Conservation (phyloP, 345 rosid genomes). For the Carallia pectinifolia region DNA sequence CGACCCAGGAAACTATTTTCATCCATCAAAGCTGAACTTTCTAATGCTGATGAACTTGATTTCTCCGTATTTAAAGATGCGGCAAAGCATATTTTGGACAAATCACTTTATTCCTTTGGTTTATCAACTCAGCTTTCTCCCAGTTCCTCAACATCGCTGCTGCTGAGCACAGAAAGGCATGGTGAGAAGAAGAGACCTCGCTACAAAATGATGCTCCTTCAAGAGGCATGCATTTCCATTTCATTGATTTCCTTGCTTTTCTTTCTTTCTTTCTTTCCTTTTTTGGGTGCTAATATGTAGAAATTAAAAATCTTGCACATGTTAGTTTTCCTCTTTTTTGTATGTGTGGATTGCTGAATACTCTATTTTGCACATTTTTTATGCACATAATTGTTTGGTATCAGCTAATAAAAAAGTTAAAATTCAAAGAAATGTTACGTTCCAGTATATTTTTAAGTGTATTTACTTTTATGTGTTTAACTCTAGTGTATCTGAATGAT, state of each 20-base stretch:
- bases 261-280: background rate
- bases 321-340: too few relatives aligned
- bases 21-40: slow-evolving; percentile 52
- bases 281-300: too few relatives aligned
- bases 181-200: slow-evolving; percentile 56
- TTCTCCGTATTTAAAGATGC: slow-evolving; percentile 43
- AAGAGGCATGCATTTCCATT: slow-evolving; percentile 45
- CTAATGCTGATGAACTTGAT: slow-evolving; percentile 51
- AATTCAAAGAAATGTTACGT: too few relatives aligned
- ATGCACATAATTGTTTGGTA: too few relatives aligned
- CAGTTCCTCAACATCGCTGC: slow-evolving; percentile 43
- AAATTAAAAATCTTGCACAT: too few relatives aligned
- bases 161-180: slow-evolving; percentile 51
- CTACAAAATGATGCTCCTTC: slow-evolving; percentile 62
- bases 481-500: too few relatives aligned
- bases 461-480: too few relatives aligned
- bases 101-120: slow-evolving; percentile 68
- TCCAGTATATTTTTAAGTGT: too few relatives aligned
- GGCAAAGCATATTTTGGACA: slow-evolving; percentile 65
- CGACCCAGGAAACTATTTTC: slow-evolving; percentile 72
- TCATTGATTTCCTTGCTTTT: background rate
- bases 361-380: too few relatives aligned
- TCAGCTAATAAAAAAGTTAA: too few relatives aligned
- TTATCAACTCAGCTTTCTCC: slow-evolving; percentile 58
- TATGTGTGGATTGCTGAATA: too few relatives aligned